These are phyloP conservation scores for Pichia sp. DNA, from an alignment of 1,139 yeast genomes.

Conservation along the genomic window DNA sequence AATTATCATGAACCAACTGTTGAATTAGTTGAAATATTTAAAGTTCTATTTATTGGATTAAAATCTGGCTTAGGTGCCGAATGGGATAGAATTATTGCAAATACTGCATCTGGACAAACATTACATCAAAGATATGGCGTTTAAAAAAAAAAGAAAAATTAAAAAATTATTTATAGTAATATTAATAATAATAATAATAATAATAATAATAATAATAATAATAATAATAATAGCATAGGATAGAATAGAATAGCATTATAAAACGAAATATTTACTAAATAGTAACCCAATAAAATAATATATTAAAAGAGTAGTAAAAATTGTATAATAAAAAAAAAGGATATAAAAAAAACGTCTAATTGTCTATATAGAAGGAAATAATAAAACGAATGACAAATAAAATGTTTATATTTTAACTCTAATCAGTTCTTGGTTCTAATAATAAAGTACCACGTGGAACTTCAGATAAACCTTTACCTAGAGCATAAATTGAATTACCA, in stretches of 20 bases:
- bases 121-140: slow-evolving; percentile 25
- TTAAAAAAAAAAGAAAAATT: slow-evolving; percentile 1
- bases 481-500: slow-evolving; percentile 61
- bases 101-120: slow-evolving; percentile 14
- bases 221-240: not conserved
- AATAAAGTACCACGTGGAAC: slow-evolving; percentile 54
- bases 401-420: not conserved
- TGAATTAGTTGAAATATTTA: slow-evolving; percentile 40
- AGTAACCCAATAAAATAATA: not conserved
- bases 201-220: slow-evolving; percentile 1
- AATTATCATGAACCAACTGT: slow-evolving; percentile 50
- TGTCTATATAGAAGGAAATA: not conserved
- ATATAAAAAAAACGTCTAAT: not conserved
- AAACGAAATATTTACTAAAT: not conserved
- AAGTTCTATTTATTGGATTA: slow-evolving; percentile 42
- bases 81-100: slow-evolving; percentile 14
- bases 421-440: slow-evolving; percentile 45
- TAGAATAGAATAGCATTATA: not conserved
- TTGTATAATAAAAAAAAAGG: not conserved
- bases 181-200: not conserved
- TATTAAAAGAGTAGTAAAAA: not conserved
- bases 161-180: not conserved
- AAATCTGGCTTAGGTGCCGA: slow-evolving; percentile 44
- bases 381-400: not conserved
- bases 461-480: slow-evolving; percentile 50